Evolutionary conservation across 2,329 filamentous ascomycete genomes (phyloP), one percentile per base, ranked within the genome.

Genomic region (Hypoxylon sp.): DNA sequence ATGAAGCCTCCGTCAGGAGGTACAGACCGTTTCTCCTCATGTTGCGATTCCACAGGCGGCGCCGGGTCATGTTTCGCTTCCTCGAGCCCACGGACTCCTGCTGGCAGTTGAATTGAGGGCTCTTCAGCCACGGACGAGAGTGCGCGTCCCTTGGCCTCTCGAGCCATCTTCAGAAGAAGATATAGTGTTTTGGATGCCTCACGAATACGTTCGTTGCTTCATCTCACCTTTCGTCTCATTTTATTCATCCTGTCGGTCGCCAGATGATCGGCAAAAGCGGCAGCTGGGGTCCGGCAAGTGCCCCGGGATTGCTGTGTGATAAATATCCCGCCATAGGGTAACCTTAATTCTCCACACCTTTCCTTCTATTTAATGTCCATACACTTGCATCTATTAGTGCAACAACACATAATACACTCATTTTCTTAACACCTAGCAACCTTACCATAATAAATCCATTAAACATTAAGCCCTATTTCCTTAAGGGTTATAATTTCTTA

Each of bases 291-390:
- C 36, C 51, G 51, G 51, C 51, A 53, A 42, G 24, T 42, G 36
- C 16, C 8, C 36, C 36, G 50, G 24, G 26, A 30, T 52, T 24
- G n/a, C 20, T 52, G 22, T 28, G 22, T 11, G 18, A 42, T 28
- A 33, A 51, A 52, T 52, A 8, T 52, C 36, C 50, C 50, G 50
- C 50, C 50, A 18, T n/a, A n/a, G n/a, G n/a, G n/a, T n/a, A n/a
- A n/a, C n/a, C n/a, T n/a, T n/a, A n/a, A n/a, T n/a, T n/a, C n/a
- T n/a, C n/a, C n/a, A n/a, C n/a, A n/a, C n/a, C n/a, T n/a, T n/a
- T n/a, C n/a, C n/a, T n/a, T n/a, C n/a, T n/a, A n/a, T n/a, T n/a
- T n/a, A n/a, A n/a, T n/a, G n/a, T n/a, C n/a, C n/a, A n/a, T n/a
- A n/a, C n/a, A n/a, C n/a, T n/a, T n/a, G n/a, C n/a, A n/a, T n/a